Percentiles rank a stretch among this genome's conserved stretches.
phyloP scores from a whole-genome alignment of 495 filamentous ascomycete genomes.

The Talaromyces adpressus region DNA sequence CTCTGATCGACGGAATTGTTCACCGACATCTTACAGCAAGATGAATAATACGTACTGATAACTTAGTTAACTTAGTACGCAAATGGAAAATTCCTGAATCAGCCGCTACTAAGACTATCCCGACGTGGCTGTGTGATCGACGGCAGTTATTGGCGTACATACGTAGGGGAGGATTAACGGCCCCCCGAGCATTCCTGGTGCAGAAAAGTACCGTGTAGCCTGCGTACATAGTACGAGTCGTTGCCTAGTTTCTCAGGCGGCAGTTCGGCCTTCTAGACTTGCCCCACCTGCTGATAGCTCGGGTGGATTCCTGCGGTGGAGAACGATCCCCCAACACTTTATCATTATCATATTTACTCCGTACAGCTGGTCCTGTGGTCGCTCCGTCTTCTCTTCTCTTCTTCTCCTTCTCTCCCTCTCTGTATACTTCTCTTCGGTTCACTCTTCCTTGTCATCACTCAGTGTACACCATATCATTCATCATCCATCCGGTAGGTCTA shows the following conservation, averaged over 20 bases:
- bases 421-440: background rate
- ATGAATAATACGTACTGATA: too few relatives aligned
- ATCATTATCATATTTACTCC: constrained; percentile 1
- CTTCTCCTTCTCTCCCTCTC: background rate
- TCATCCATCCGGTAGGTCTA: background rate
- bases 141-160: background rate
- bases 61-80: too few relatives aligned
- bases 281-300: constrained; percentile 1
- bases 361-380: background rate
- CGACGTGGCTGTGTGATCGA: background rate
- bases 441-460: background rate
- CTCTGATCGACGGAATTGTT: background rate
- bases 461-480: background rate
- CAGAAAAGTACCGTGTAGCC: constrained; percentile 1
- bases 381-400: background rate
- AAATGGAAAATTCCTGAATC: background rate
- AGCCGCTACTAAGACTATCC: background rate
- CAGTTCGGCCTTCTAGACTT: background rate
- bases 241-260: background rate
- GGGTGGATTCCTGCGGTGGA: background rate
- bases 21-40: background rate
- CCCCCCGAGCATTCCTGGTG: background rate
- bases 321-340: background rate
- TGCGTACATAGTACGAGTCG: too few relatives aligned
- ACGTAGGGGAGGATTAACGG: background rate